phyloP scores from a whole-genome alignment of 1,139 yeast species.

The Groenewaldozyma auringiensis region DNA sequence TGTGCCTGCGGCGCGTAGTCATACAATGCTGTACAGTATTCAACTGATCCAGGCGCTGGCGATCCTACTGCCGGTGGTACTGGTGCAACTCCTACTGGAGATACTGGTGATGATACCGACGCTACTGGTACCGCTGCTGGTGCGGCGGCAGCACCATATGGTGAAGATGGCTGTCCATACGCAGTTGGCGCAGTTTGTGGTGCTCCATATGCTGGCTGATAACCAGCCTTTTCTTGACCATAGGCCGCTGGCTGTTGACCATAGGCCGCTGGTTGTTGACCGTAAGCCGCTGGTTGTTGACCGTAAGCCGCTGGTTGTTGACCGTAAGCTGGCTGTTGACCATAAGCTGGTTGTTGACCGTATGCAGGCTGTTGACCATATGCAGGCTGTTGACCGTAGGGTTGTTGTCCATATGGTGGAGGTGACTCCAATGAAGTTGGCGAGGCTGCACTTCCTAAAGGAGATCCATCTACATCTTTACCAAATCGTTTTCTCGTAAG shows the following conservation, averaged over 20 bases:
- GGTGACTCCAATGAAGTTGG: conserved; percentile 19
- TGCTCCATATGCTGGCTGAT: conserved; percentile 7
- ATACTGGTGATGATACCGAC: conserved; percentile 10
- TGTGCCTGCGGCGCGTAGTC: conserved; percentile 78
- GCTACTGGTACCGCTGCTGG: conserved; percentile 29
- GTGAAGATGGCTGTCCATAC: conserved; percentile 14
- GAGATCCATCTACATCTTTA: conserved; percentile 36
- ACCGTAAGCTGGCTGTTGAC: conserved; percentile 17
- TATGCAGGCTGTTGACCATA: conserved; percentile 28
- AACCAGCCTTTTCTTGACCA: conserved; percentile 19
- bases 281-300: conserved; percentile 15
- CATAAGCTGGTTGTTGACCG: conserved; percentile 19
- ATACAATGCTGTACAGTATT: conserved; percentile 66
- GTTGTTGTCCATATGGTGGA: conserved; percentile 23
- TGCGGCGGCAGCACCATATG: conserved; percentile 13
- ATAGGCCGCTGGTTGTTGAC: conserved; percentile 21
- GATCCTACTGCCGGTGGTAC: conserved; percentile 19
- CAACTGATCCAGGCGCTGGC: conserved; percentile 29
- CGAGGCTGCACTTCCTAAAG: conserved; percentile 30
- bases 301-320: conserved; percentile 19
- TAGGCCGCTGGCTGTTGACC: conserved; percentile 29
- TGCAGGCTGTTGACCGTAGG: conserved; percentile 19
- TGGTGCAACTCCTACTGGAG: too few relatives aligned
- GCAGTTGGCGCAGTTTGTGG: conserved; percentile 9
- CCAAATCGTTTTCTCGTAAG: conserved; percentile 73